Evolutionary conservation across 345 rosid genomes (phyloP).

Genomic region (Populus tremula): DNA sequence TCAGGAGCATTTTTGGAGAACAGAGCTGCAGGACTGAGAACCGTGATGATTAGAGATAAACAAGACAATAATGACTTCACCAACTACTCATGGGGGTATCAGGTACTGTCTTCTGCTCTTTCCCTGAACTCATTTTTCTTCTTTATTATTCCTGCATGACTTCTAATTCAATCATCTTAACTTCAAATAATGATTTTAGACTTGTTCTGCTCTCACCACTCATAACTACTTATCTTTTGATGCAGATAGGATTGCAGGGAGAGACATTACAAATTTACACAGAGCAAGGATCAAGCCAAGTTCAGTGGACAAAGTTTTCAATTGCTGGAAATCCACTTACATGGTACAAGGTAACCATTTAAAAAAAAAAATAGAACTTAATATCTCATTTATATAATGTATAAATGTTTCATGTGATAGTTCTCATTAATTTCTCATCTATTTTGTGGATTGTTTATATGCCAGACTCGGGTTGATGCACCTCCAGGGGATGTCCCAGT

Average conservation of each 20-base stretch:
- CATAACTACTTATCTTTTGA: background rate
- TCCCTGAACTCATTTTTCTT: background rate
- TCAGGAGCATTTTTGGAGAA: conserved; percentile 70
- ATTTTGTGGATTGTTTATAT: background rate
- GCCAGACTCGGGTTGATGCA: conserved; percentile 57
- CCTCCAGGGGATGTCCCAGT: conserved; percentile 63
- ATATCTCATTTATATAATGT: too few relatives aligned
- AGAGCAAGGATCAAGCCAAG: conserved; percentile 37
- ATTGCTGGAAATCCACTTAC: conserved; percentile 40
- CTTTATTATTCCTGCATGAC: background rate
- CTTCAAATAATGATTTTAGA: too few relatives aligned
- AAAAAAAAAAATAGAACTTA: too few relatives aligned
- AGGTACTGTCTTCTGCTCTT: conserved; percentile 36
- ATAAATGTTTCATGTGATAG: too few relatives aligned
- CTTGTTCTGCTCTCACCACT: too few relatives aligned
- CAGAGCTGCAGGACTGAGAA: conserved; percentile 49
- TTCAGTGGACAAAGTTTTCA: conserved; percentile 54
- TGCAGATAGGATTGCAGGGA: conserved; percentile 69
- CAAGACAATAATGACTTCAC: conserved; percentile 30
- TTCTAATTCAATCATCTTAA: too few relatives aligned
- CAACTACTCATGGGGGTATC: conserved; percentile 65
- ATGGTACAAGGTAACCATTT: conserved; percentile 75
- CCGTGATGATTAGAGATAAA: conserved; percentile 33
- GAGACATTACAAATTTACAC: conserved; percentile 50
- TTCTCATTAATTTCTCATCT: background rate